Base-by-base conservation (phyloP, 768 basidiomycete genomes). In the Grammothele lineata region DNA sequence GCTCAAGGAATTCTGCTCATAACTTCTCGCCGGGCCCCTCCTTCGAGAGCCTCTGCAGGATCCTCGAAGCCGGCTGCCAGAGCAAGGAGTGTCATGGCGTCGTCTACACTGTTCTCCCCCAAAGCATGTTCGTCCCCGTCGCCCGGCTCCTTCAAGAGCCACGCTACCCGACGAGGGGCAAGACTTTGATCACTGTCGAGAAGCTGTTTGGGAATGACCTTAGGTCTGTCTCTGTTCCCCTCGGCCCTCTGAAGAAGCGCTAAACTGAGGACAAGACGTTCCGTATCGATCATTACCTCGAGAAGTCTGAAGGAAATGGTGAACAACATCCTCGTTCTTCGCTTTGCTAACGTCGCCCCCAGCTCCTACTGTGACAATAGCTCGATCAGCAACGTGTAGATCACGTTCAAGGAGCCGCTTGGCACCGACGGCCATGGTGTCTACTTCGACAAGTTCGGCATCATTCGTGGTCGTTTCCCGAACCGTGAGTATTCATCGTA, bases 271-370 rank as follows among this genome's bases (percentile, higher is more conserved):
- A 97, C 23, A 95, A 99, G 73, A 98, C 94, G 9, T 99, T 89
- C 82, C 88, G 95, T 43, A 98, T 99, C 64, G 95, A 99, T 68
- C 95, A 99, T 64, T 99, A 99, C 67, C 85, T 99, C 43, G 95
- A 96, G 48, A 99, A n/a, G n/a, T n/a, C n/a, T n/a, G n/a, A n/a
- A 99, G 74, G 95, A 99, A 78, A 98, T 99, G 95, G 91, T 97
- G 62, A 99, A 99, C 77, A 99, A 98, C 68, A 66, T 99, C 45
- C 86, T 98, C 53, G 91, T 97, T 22, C 73, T 97, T 42, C 85
- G 95, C 26, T 99, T 99, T 60, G 95, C 92, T 53, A 99, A 99
- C 68, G 70, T 93, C 55, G 88, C 93, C 21, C 68, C 96, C 73
- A 82, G 81, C 54, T 82, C 90, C 24, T 78, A 81, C 32, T 96